phyloP scores from a whole-genome alignment of 1,139 yeast genomes.

The Blastobotrys capitulatus region DNA sequence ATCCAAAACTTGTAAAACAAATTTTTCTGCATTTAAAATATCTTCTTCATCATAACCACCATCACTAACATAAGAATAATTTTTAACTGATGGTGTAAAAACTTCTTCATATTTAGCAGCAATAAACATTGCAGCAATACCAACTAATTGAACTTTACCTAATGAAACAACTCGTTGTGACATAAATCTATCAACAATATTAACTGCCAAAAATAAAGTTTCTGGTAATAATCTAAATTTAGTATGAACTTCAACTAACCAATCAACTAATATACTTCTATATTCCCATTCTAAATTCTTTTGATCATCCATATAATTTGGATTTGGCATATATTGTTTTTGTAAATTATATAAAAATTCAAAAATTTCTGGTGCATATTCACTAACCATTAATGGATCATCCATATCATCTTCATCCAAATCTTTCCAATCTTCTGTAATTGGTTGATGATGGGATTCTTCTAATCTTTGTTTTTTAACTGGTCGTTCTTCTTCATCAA shows the following conservation, averaged over 20 bases:
- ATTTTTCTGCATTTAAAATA: slow-evolving; percentile 81
- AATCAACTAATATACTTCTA: slow-evolving; percentile 87
- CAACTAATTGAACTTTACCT: slow-evolving; percentile 81
- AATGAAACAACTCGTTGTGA: slow-evolving; percentile 74
- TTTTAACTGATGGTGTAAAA: slow-evolving; percentile 80
- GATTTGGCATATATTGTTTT: slow-evolving; percentile 68
- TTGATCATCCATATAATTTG: slow-evolving; percentile 69
- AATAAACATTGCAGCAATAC: slow-evolving; percentile 83
- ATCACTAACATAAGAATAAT: slow-evolving; percentile 85
- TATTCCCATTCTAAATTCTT: slow-evolving; percentile 57
- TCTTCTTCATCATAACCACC: slow-evolving; percentile 81
- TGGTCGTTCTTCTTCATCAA: slow-evolving; percentile 7
- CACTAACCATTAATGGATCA: slow-evolving; percentile 94
- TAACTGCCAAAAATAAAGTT: slow-evolving; percentile 81
- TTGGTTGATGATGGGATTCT: neutral
- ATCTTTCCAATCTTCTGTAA: slow-evolving; percentile 62
- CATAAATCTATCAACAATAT: slow-evolving; percentile 87
- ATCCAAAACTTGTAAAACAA: slow-evolving; percentile 65
- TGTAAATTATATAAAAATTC: slow-evolving; percentile 73
- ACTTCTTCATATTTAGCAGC: slow-evolving; percentile 97
- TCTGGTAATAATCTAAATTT: slow-evolving; percentile 86
- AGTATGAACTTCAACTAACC: slow-evolving; percentile 91
- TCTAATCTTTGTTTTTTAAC: slow-evolving; percentile 10
- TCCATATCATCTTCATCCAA: slow-evolving; percentile 84
- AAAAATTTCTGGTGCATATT: slow-evolving; percentile 84